Evolutionary conservation across 352 stramenopile genomes (phyloP), one percentile per base, ranked within the genome.

Genomic region (Phytophthora idaei): DNA sequence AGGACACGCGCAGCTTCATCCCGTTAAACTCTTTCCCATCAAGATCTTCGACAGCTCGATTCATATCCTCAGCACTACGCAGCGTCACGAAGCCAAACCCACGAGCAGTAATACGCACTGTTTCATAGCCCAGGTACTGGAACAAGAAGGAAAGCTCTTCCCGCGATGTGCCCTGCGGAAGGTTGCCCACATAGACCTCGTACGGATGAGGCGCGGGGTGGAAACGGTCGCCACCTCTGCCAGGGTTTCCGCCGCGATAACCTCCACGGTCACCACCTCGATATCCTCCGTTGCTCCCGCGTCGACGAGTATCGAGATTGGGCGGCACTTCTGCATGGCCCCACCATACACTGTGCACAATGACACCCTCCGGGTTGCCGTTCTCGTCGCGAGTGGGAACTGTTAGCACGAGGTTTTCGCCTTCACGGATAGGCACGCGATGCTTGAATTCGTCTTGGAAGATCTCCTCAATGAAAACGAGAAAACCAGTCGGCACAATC

Each of bases 371-470:
- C 0, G 83, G 57, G n/a, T 85, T 83, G 6, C 85, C 87, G 31
- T 90, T 90, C 51, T 93, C 87, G 56, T 94, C 87, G 42, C 81
- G 80, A 12, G 83, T 90, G 1, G 85, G 84, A 17, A 92, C 82
- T 9, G 84, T 90, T 6, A 94, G 66, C 32, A 93, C 81, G 1
- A 94, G 75, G 51, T 94, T 90, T 56, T 94, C 84, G 28, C 87
- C 87, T 61, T 94, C 87, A 45, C 82, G 85, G 15, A 94, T 90
- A n/a, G 87, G 87, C 36, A 94, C 85, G 28, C 83, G 85, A 64
- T 94, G 87, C 60, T 89, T 89, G 61, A 93, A 94, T 56, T 93
- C 85, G 62, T 93, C 84, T 44, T 91, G 81, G 53, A 91, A 92
- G 29, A 94, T 76, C 60, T 94, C 85, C 58, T 94, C 85, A 25